Evolutionary conservation across 106 monocot genomes (phyloP).

Genomic region (Posidonia australis): DNA sequence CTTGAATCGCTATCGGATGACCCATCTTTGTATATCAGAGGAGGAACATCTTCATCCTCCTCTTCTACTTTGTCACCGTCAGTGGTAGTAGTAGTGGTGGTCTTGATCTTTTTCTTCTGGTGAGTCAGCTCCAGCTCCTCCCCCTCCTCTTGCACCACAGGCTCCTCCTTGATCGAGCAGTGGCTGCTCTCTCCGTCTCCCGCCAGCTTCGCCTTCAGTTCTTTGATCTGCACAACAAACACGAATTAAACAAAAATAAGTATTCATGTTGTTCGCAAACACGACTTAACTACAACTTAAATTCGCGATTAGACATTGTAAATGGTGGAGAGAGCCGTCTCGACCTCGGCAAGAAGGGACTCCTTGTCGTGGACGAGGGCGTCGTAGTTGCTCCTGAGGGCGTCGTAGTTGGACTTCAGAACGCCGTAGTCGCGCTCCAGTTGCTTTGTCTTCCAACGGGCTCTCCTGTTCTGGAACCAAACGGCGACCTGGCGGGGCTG

Average conservation of each 20-base stretch:
- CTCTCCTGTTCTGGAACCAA: constrained; percentile 96
- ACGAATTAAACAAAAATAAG: not conserved
- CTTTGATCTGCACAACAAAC: constrained; percentile 8
- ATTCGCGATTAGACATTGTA: no score
- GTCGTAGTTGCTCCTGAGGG: constrained; percentile 33
- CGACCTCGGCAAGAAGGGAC: constrained; percentile 37
- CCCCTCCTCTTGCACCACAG: not conserved
- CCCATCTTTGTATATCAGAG: constrained; percentile 5
- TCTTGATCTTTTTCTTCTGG: no score
- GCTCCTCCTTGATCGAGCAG: constrained; percentile 7
- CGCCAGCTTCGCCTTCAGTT: constrained; percentile 12
- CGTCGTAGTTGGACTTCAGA: constrained; percentile 43
- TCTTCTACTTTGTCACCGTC: not conserved
- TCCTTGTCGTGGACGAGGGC: constrained; percentile 32
- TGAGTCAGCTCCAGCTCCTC: not conserved
- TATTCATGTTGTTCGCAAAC: no score
- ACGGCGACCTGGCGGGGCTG: constrained; percentile 82
- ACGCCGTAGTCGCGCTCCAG: constrained; percentile 67
- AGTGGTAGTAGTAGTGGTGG: not conserved
- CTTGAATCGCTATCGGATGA: constrained; percentile 14
- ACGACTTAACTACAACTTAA: no score
- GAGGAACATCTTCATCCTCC: constrained; percentile 2
- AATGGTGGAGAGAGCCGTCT: no score
- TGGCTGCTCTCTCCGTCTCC: constrained; percentile 3
- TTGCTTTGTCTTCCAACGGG: constrained; percentile 86